Conservation (phyloP, 495 filamentous ascomycete genomes). For the Neurospora sp. region DNA sequence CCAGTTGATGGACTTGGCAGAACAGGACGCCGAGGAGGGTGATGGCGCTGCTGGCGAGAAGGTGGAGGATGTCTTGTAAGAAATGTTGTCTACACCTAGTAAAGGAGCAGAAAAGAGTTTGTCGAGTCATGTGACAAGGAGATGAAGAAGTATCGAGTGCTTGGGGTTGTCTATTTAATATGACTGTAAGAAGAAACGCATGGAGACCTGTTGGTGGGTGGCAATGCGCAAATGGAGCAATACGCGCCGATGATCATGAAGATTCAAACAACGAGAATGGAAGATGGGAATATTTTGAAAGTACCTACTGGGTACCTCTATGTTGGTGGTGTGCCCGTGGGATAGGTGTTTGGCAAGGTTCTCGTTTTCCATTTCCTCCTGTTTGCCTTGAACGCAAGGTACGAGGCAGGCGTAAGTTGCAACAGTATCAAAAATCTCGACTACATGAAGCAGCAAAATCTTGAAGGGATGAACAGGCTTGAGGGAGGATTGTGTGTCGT, state of each 20-base stretch:
- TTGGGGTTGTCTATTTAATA: background rate
- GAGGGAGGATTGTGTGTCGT: background rate
- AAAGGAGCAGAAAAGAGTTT: no score
- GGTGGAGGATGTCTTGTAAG: background rate
- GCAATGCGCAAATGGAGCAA: background rate
- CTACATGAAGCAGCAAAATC: background rate
- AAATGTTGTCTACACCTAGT: background rate
- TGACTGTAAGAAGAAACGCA: background rate
- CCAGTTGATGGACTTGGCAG: background rate
- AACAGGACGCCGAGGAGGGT: background rate
- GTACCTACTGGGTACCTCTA: background rate
- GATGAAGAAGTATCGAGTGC: background rate
- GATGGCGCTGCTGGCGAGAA: background rate
- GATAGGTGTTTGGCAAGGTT: background rate
- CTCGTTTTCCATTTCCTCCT: background rate
- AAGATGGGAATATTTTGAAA: no score
- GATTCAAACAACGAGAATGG: no score
- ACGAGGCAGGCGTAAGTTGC: background rate
- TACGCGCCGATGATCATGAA: no score
- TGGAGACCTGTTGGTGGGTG: background rate
- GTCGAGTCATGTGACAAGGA: background rate
- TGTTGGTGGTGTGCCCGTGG: background rate
- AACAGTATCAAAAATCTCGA: background rate
- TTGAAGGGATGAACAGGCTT: background rate
- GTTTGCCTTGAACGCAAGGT: background rate